These are phyloP conservation scores for Chlamydomonas sp. DNA, from an alignment of 139 green algal species.

Conservation along the genomic window DNA sequence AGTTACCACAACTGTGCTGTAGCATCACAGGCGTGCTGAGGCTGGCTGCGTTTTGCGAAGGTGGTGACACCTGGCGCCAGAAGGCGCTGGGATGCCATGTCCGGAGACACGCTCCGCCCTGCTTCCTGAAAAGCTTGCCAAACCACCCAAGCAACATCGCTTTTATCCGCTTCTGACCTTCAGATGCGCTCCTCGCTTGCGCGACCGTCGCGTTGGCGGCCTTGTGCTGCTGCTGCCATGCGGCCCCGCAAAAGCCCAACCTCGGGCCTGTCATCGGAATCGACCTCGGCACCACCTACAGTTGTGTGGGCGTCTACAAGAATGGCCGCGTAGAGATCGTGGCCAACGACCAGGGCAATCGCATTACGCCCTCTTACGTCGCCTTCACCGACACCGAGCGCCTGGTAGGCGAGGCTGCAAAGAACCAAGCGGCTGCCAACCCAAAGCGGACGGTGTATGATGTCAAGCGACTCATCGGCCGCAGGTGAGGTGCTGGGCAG, in stretches of 20 bases:
- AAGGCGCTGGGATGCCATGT: too few relatives aligned
- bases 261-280: constrained; percentile 68
- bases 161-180: too few relatives aligned
- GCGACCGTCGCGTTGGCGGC: not conserved
- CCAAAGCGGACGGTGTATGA: constrained; percentile 97
- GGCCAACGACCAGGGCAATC: constrained; percentile 93
- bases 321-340: constrained; percentile 96
- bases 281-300: constrained; percentile 91
- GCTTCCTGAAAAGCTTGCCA: too few relatives aligned
- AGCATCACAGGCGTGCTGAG: too few relatives aligned
- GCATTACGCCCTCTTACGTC: constrained; percentile 95
- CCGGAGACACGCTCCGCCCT: too few relatives aligned
- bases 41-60: too few relatives aligned
- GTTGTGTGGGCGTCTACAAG: constrained; percentile 97
- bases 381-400: constrained; percentile 96
- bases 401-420: constrained; percentile 92
- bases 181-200: not conserved
- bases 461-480: constrained; percentile 96
- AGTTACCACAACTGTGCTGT: too few relatives aligned
- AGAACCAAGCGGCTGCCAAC: constrained; percentile 96
- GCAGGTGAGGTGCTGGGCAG: constrained; percentile 29
- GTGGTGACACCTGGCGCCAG: too few relatives aligned
- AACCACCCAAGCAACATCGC: too few relatives aligned
- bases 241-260: not conserved
- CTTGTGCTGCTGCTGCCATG: not conserved